These are phyloP conservation scores for Sclerotinia spermophila DNA, from an alignment of 2,329 filamentous ascomycete genomes.

Conservation along the genomic window DNA sequence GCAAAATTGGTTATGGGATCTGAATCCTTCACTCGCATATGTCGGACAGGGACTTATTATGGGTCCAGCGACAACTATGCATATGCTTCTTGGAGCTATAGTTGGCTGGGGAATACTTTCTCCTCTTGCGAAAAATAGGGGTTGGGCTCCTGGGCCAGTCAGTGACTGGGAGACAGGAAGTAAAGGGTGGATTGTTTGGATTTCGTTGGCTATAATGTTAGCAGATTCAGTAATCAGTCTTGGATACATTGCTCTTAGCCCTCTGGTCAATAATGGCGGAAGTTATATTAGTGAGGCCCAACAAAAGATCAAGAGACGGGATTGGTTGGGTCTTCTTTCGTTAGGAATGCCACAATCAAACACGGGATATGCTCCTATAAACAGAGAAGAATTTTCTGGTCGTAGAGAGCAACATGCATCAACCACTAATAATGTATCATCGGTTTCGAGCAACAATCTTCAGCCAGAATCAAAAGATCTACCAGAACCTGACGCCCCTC, in stretches of 20 bases:
- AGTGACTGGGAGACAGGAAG: constrained; percentile 87
- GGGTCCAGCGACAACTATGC: constrained; percentile 89
- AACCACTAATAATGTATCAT: constrained; percentile 20
- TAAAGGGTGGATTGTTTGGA: constrained; percentile 98
- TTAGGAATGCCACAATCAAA: constrained; percentile 22
- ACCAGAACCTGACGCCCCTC: constrained; percentile 69
- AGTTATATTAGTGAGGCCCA: constrained; percentile 38
- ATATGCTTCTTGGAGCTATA: constrained; percentile 89
- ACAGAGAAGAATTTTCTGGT: constrained; percentile 7
- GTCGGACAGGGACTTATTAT: constrained; percentile 98
- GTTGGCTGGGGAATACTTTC: constrained; percentile 90
- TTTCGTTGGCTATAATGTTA: constrained; percentile 94
- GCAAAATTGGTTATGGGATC: constrained; percentile 83
- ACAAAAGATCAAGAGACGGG: constrained; percentile 30
- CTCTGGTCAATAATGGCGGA: constrained; percentile 49
- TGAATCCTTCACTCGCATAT: constrained; percentile 97
- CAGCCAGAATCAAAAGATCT: constrained; percentile 27
- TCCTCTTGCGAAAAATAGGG: constrained; percentile 76
- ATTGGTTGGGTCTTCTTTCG: constrained; percentile 33
- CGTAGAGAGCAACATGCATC: constrained; percentile 22
- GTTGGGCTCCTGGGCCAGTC: constrained; percentile 87
- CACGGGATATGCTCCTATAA: constrained; percentile 33
- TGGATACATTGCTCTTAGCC: constrained; percentile 68
- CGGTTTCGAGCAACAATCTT: not conserved
- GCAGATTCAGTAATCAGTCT: constrained; percentile 88